Percentiles rank a stretch among this genome's conserved stretches.
Conservation (phyloP, 1,139 yeast genomes). For the Pichia sp. region DNA sequence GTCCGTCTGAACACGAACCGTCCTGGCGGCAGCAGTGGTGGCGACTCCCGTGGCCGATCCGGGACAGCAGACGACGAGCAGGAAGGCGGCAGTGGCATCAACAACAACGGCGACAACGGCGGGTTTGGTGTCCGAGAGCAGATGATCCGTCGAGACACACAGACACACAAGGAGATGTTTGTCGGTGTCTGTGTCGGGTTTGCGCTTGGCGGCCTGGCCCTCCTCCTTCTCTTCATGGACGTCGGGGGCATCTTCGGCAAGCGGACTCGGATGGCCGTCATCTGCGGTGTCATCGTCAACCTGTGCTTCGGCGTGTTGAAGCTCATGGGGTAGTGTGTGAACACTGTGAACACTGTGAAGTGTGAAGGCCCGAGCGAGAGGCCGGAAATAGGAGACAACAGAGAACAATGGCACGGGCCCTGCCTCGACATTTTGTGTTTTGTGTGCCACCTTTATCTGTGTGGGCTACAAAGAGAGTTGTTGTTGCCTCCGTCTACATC, state of each 20-base stretch:
- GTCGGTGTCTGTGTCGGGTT: slow-evolving; percentile 64
- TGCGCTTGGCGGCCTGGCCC: slow-evolving; percentile 59
- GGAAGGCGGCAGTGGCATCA: slow-evolving; percentile 6
- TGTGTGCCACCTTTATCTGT: too few relatives aligned
- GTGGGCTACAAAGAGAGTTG: too few relatives aligned
- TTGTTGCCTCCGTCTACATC: too few relatives aligned
- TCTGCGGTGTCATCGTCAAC: slow-evolving; percentile 48
- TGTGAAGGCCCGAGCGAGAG: slow-evolving; percentile 1
- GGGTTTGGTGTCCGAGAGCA: slow-evolving; percentile 4
- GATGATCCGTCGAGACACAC: slow-evolving; percentile 33
- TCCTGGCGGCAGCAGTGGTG: slow-evolving; percentile 23
- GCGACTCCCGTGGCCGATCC: too few relatives aligned
- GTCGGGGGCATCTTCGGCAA: slow-evolving; percentile 54
- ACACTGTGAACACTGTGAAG: too few relatives aligned
- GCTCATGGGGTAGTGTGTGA: slow-evolving; percentile 5
- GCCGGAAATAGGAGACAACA: too few relatives aligned
- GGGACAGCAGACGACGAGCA: too few relatives aligned
- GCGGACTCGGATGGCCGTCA: slow-evolving; percentile 58
- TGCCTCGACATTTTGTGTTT: too few relatives aligned
- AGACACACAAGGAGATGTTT: slow-evolving; percentile 57
- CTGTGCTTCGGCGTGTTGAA: slow-evolving; percentile 14
- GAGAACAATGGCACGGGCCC: too few relatives aligned
- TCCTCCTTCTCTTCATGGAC: slow-evolving; percentile 54
- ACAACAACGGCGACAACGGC: slow-evolving; percentile 2
- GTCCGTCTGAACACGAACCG: slow-evolving; percentile 16